Evolutionary conservation across 805 yeast genomes (phyloP), one percentile per base, ranked within the genome.

Genomic region (Candida pini): DNA sequence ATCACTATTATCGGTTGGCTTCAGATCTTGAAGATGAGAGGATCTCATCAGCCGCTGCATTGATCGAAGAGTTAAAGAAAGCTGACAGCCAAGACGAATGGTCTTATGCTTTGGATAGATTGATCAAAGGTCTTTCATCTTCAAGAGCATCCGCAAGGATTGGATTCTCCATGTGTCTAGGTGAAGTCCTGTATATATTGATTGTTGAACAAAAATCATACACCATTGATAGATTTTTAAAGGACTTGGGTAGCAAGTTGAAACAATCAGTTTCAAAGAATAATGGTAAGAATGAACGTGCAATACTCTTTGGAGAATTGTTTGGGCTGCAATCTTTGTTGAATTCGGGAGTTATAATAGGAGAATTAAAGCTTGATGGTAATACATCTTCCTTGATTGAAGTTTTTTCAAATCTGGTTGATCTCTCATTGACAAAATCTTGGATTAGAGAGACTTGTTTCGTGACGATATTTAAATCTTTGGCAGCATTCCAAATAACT

Each of bases 401-500:
- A 9, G 71, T 80, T 29, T 55, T 75, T 18, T 59, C 64, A 4
- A 54, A 63, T 20, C 48, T 83, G 24, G 54, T 85, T 4, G 76
- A 72, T 17, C 63, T 89, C 36, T 71, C 94, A 0, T 55, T 64
- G 10, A 44, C 63, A 23, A 90, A 89, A 54, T 73, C 84, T 1
- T 89, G 97, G 97, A 71, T 89, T 27, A 66, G 94, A 40, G 96
- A 90, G 58, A 76, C 94, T 4, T 69, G 86, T 26, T 67, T 84
- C 48, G 84, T 69, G 50, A 82, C 94, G 1, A 63, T 89, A 30
- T 75, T 71, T 45, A 78, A 73, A 34, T 67, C 81, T 3, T 45
- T 76, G n/a, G 46, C 22, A 19, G 36, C 36, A 42, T 29, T 54
- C 47, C 8, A 51, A 39, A 25, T 55, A 47, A 2, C 38, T 40